Evolutionary conservation across 2,329 filamentous ascomycete genomes (phyloP).

Genomic region (Trichoderma sp.): DNA sequence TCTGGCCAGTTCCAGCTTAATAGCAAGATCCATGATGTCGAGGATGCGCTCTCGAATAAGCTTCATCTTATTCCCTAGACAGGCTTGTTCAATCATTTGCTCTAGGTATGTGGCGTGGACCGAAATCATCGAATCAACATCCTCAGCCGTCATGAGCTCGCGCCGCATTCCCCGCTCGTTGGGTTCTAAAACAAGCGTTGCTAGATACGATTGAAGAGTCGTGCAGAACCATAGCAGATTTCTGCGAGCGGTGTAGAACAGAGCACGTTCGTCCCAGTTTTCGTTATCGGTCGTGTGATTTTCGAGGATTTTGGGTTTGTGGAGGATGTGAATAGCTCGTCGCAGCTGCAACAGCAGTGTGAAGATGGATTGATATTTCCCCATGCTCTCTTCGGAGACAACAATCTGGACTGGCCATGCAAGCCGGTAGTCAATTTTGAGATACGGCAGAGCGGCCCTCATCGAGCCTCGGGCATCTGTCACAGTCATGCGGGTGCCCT

Average conservation of each 20-base stretch:
- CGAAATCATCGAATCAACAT: slow-evolving; percentile 78
- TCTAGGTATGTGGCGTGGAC: slow-evolving; percentile 65
- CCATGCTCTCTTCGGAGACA: slow-evolving; percentile 62
- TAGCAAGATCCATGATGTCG: slow-evolving; percentile 72
- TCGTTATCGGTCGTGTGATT: slow-evolving; percentile 39
- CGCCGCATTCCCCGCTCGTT: slow-evolving; percentile 55
- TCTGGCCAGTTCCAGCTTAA: slow-evolving; percentile 65
- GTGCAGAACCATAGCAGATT: slow-evolving; percentile 76
- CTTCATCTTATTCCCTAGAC: slow-evolving; percentile 65
- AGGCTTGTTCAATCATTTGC: slow-evolving; percentile 63
- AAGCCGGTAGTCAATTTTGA: slow-evolving; percentile 68
- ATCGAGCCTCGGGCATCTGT: slow-evolving; percentile 57
- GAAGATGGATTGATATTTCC: slow-evolving; percentile 69
- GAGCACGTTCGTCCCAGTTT: slow-evolving; percentile 42
- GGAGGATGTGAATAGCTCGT: slow-evolving; percentile 66
- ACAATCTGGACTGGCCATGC: slow-evolving; percentile 70
- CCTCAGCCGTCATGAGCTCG: slow-evolving; percentile 59
- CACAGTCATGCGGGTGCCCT: slow-evolving; percentile 41
- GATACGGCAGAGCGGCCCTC: slow-evolving; percentile 51
- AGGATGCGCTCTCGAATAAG: slow-evolving; percentile 72
- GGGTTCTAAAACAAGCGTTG: slow-evolving; percentile 66
- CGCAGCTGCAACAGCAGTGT: slow-evolving; percentile 75
- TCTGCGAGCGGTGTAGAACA: slow-evolving; percentile 62
- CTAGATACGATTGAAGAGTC: slow-evolving; percentile 72
- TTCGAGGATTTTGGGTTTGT: slow-evolving; percentile 49